Evolutionary conservation across 2,329 filamentous ascomycete genomes (phyloP).

Genomic region (Botrytis elliptica): DNA sequence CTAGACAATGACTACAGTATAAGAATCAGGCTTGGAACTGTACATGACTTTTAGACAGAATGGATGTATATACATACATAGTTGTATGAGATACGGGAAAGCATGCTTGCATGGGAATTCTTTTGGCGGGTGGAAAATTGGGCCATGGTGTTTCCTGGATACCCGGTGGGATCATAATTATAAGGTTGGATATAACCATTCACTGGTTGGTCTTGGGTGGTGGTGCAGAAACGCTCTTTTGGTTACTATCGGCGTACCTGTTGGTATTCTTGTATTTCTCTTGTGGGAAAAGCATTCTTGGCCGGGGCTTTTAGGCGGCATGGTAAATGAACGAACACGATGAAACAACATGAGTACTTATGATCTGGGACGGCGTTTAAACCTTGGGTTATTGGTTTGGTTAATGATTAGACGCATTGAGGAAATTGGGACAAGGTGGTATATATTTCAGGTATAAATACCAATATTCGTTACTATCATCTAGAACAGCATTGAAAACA

Average conservation of each 20-base stretch:
- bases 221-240: constrained; percentile 1
- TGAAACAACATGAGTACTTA: background rate
- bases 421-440: background rate
- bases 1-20: background rate
- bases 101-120: constrained; percentile 5
- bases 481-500: background rate
- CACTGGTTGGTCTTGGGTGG: background rate
- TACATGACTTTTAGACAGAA: background rate
- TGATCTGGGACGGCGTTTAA: background rate
- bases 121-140: constrained; percentile 4
- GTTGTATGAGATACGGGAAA: background rate
- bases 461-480: background rate
- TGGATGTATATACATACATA: background rate
- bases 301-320: background rate
- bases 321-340: background rate
- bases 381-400: background rate
- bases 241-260: background rate
- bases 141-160: constrained; percentile 4
- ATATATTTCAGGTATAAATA: background rate
- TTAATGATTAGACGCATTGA: background rate
- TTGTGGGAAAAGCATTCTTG: background rate
- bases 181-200: constrained; percentile 5
- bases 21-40: background rate
- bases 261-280: background rate
- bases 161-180: constrained; percentile 1